These are phyloP conservation scores for Carex pumila DNA, from an alignment of 176 grass and related monocot genomes.

Conservation along the genomic window DNA sequence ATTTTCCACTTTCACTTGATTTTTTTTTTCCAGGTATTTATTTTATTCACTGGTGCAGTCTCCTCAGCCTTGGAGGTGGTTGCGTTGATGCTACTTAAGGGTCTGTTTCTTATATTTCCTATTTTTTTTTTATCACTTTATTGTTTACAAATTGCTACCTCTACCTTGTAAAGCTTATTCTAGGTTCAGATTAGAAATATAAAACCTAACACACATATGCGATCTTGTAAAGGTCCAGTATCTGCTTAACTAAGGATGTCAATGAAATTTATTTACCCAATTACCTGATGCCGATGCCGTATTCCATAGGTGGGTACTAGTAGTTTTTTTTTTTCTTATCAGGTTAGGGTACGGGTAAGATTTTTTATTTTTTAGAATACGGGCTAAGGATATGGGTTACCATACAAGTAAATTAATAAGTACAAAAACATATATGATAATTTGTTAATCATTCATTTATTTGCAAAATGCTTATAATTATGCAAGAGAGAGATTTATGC, in stretches of 20 bases:
- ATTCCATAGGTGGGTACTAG: background rate
- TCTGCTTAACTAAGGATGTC: background rate
- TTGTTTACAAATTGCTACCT: background rate
- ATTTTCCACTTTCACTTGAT: slow-evolving; percentile 19
- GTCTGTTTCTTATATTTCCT: slow-evolving; percentile 34
- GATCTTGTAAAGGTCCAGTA: background rate
- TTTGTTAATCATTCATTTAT: background rate
- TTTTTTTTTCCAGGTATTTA: slow-evolving; percentile 62
- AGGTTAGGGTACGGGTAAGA: background rate
- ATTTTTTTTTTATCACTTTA: background rate
- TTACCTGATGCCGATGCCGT: background rate
- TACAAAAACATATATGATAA: background rate
- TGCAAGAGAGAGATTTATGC: background rate
- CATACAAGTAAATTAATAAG: background rate
- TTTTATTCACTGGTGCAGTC: slow-evolving; percentile 53
- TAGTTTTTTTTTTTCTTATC: background rate
- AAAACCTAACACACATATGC: background rate
- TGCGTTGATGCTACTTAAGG: slow-evolving; percentile 71
- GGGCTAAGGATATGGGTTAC: background rate
- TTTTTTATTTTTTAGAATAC: background rate
- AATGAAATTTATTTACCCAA: background rate
- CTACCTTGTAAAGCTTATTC: slow-evolving; percentile 2
- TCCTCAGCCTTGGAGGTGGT: slow-evolving; percentile 70
- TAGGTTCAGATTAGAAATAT: background rate
- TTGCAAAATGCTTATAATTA: background rate